Percentiles rank a stretch among this genome's conserved stretches.
Conservation (phyloP, 345 rosid species). For the Moringa oleifera region DNA sequence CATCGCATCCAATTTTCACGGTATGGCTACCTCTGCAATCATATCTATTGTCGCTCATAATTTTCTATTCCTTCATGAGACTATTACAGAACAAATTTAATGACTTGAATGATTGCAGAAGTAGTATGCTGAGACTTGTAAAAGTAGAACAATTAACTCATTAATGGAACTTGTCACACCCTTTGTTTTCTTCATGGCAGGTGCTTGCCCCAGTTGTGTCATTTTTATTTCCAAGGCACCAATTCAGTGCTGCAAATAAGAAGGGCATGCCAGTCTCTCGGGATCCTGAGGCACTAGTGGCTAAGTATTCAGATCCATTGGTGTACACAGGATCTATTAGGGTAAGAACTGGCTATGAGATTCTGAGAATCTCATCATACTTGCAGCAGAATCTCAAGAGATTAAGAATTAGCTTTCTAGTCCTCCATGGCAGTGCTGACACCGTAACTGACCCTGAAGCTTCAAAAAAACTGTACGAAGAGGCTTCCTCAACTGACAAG, state of each 20-base stretch:
- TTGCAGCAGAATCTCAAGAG: slow-evolving; percentile 62
- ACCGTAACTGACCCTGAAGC: slow-evolving; percentile 80
- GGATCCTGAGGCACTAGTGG: slow-evolving; percentile 71
- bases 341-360: slow-evolving; percentile 88
- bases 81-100: neutral
- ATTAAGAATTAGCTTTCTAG: slow-evolving; percentile 65
- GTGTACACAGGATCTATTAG: slow-evolving; percentile 84
- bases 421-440: slow-evolving; percentile 85
- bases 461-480: slow-evolving; percentile 50
- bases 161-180: neutral
- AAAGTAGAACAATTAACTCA: too few species aligned
- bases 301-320: slow-evolving; percentile 87
- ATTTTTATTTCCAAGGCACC: slow-evolving; percentile 60
- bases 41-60: neutral
- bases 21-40: slow-evolving; percentile 26
- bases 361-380: slow-evolving; percentile 58
- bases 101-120: too few species aligned
- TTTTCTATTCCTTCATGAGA: neutral
- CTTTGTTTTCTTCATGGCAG: slow-evolving; percentile 23
- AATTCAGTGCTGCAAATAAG: slow-evolving; percentile 77
- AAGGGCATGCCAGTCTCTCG: slow-evolving; percentile 84
- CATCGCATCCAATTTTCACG: slow-evolving; percentile 74
- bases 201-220: slow-evolving; percentile 77
- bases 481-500: slow-evolving; percentile 74
- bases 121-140: too few species aligned